Evolutionary conservation across 768 basidiomycete genomes (phyloP), one percentile per base, ranked within the genome.

Genomic region (Mycena galopus): DNA sequence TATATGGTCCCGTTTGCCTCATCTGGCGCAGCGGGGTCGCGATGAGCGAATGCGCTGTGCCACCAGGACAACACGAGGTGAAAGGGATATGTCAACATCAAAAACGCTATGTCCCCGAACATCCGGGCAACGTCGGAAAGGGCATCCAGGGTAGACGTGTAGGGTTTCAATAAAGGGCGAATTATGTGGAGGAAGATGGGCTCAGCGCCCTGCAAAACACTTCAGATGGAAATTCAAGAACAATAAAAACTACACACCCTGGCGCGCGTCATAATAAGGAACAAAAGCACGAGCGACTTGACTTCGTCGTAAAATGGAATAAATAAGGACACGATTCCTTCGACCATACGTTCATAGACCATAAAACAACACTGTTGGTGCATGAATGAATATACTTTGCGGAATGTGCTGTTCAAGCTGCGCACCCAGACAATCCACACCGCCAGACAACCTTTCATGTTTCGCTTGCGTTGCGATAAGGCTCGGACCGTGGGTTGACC

Each of bases 341-440:
- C 95, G 27, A 89, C 79, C 25, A 88, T 84, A 51, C 90, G 86
- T 80, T 96, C 95, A 72, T 94, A 93, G 32, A 85, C 82, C 27
- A 89, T 85, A 76, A 93, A 88, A 78, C 91, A 93, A 76, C 88
- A 90, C 93, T 95, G 67, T 72, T 68, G 32, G 14, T 3, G 30
- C 14, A 9, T 23, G 23, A 17, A 27, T 62, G 5, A 73, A 70
- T 42, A 23, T n/a, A 44, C 35, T 65, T 77, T 72, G 64, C 71
- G 7, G 27, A 25, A 17, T 50, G 57, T 50, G 30, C n/a, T 58
- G 50, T 23, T 39, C 39, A 39, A 37, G 29, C 14, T 63, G 81
- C 85, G 82, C 83, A 94, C 95, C 93, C 94, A 96, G 73, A 96
- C 90, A 51, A 94, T 86, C 95, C 95, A 96, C 17, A 96, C 89